Percentiles rank a stretch among this genome's conserved stretches.
Evolutionary conservation across 176 grass and related monocot genomes (phyloP).

Genomic region (Triticum dicoccoides): DNA sequence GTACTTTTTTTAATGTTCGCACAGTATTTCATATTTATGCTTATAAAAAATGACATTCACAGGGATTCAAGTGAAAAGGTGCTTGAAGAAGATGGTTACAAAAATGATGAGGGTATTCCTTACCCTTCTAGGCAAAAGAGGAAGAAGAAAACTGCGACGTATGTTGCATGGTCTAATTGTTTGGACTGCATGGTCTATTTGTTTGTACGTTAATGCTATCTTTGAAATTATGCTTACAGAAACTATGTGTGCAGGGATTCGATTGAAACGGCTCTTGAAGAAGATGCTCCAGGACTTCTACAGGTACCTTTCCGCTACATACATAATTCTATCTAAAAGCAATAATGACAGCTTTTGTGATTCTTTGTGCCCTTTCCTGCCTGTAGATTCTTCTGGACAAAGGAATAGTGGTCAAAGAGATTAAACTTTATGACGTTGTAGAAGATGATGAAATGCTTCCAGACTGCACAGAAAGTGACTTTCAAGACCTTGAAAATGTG

Average conservation of each 20-base stretch:
- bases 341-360: slow-evolving; percentile 11
- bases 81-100: slow-evolving; percentile 55
- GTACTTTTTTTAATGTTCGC: slow-evolving; percentile 23
- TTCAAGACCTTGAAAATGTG: slow-evolving; percentile 79
- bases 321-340: slow-evolving; percentile 22
- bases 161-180: slow-evolving; percentile 1
- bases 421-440: slow-evolving; percentile 75
- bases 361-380: slow-evolving; percentile 15
- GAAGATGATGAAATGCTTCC: slow-evolving; percentile 57
- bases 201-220: slow-evolving; percentile 11
- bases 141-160: slow-evolving; percentile 83
- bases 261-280: slow-evolving; percentile 74
- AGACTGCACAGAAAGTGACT: slow-evolving; percentile 57
- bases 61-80: slow-evolving; percentile 65
- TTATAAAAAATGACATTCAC: slow-evolving; percentile 17
- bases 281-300: slow-evolving; percentile 96
- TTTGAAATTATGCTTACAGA: slow-evolving; percentile 19
- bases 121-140: slow-evolving; percentile 45
- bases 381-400: slow-evolving; percentile 73
- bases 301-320: slow-evolving; percentile 46
- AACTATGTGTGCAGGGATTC: slow-evolving; percentile 69
- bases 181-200: slow-evolving; percentile 15
- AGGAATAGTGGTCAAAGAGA: slow-evolving; percentile 77
- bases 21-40: slow-evolving; percentile 1
- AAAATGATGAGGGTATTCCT: slow-evolving; percentile 18